Evolutionary conservation across 371 early-diverging fungal species (phyloP).

Genomic region (Actinomucor elegans): DNA sequence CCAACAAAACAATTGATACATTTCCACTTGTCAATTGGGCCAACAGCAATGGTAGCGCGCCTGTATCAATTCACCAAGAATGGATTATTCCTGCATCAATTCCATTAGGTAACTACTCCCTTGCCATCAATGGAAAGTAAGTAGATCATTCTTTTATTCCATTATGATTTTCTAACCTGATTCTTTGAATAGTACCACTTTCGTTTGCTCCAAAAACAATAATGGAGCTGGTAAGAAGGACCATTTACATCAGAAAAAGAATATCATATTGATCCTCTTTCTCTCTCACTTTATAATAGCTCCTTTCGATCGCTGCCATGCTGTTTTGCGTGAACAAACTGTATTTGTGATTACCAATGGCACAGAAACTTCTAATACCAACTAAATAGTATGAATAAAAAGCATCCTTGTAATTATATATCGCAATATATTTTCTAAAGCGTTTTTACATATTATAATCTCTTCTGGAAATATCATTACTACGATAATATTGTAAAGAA

Average conservation of each 20-base stretch:
- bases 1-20: conserved; percentile 8
- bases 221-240: conserved; percentile 16
- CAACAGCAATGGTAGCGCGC: neutral
- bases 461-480: no score
- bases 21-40: conserved; percentile 21
- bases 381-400: no score
- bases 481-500: no score
- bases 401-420: no score
- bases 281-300: conserved; percentile 11
- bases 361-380: neutral
- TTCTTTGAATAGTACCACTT: conserved; percentile 24
- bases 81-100: conserved; percentile 37
- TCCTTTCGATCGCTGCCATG: conserved; percentile 25
- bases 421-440: no score
- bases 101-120: conserved; percentile 22
- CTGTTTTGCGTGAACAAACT: conserved; percentile 8
- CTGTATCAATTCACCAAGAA: conserved; percentile 1
- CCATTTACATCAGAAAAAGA: neutral
- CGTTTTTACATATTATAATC: no score
- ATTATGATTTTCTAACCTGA: no score
- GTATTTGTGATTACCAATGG: conserved; percentile 10
- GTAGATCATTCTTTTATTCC: no score
- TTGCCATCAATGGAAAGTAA: conserved; percentile 38
- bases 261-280: neutral
- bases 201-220: conserved; percentile 28